Evolutionary conservation across 2,329 filamentous ascomycete genomes (phyloP).

Genomic region (Venturia aucupariae): DNA sequence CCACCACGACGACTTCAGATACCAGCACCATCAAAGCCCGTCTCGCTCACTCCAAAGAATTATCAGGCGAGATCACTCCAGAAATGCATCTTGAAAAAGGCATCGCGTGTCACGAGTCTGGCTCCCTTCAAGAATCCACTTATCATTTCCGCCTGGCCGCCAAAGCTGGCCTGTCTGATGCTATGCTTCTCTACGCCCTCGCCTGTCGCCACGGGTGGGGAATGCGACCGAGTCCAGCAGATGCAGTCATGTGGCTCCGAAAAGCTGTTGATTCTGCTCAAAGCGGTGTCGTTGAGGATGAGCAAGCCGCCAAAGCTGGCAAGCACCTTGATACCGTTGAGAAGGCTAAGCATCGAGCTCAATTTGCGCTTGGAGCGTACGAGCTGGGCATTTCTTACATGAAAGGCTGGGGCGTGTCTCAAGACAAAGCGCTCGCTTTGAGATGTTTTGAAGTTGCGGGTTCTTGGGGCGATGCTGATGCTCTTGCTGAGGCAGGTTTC

Average conservation of each 20-base stretch:
- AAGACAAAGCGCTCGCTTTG: slow-evolving; percentile 79
- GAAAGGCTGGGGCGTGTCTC: slow-evolving; percentile 95
- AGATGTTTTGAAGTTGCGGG: slow-evolving; percentile 95
- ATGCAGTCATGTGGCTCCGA: slow-evolving; percentile 85
- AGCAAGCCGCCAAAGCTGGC: slow-evolving; percentile 52
- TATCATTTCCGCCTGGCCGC: slow-evolving; percentile 91
- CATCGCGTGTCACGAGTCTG: slow-evolving; percentile 80
- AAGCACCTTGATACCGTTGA: slow-evolving; percentile 55
- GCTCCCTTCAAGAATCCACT: slow-evolving; percentile 83
- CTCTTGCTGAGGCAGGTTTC: slow-evolving; percentile 86
- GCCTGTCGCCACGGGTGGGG: slow-evolving; percentile 97
- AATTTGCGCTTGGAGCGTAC: slow-evolving; percentile 92
- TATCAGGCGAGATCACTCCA: slow-evolving; percentile 50
- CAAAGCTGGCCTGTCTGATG: slow-evolving; percentile 75
- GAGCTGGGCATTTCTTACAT: slow-evolving; percentile 94
- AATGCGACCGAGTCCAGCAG: slow-evolving; percentile 82
- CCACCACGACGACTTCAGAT: slow-evolving; percentile 11
- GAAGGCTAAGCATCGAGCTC: slow-evolving; percentile 75
- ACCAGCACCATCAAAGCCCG: slow-evolving; percentile 31
- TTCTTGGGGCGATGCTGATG: slow-evolving; percentile 90
- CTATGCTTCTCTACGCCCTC: slow-evolving; percentile 91
- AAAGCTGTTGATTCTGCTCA: slow-evolving; percentile 81
- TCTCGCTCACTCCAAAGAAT: slow-evolving; percentile 39
- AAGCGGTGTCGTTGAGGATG: slow-evolving; percentile 74
- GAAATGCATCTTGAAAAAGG: slow-evolving; percentile 88